phyloP scores from a whole-genome alignment of 371 early-diverging fungal species.

The Apophysomyces variabilis region DNA sequence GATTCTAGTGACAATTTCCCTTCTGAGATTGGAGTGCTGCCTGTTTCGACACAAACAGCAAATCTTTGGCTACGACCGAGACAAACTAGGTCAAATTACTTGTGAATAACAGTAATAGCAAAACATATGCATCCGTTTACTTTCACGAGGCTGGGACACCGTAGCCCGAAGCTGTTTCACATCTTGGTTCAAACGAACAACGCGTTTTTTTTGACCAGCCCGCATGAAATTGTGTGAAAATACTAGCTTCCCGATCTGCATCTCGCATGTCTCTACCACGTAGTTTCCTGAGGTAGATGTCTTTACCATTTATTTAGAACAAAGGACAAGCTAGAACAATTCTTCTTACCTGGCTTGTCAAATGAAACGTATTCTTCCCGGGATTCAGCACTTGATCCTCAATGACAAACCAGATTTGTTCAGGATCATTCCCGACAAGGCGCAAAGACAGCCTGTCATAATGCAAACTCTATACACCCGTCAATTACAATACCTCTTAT shows the following conservation, averaged over 20 bases:
- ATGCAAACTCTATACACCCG: conserved; percentile 41
- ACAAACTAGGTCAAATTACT: conserved; percentile 31
- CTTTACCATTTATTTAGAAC: conserved; percentile 22
- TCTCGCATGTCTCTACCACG: conserved; percentile 64
- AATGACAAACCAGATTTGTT: conserved; percentile 53
- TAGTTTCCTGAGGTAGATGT: conserved; percentile 68
- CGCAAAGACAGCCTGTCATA: conserved; percentile 57
- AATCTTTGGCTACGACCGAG: conserved; percentile 51
- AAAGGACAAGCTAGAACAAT: background rate
- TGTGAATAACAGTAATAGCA: background rate
- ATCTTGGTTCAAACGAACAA: conserved; percentile 61
- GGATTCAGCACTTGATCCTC: conserved; percentile 55
- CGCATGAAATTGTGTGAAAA: conserved; percentile 67
- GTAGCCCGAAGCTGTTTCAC: conserved; percentile 36
- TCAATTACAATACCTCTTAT: background rate
- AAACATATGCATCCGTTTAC: conserved; percentile 22
- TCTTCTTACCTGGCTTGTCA: conserved; percentile 64
- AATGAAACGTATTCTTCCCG: conserved; percentile 66
- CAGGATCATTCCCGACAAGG: conserved; percentile 64
- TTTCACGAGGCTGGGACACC: conserved; percentile 43
- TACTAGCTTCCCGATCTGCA: conserved; percentile 60
- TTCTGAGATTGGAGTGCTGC: conserved; percentile 21
- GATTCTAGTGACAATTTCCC: conserved; percentile 39
- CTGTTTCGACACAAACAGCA: conserved; percentile 36
- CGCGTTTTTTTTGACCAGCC: conserved; percentile 62